A percentile compares a stretch with the other conserved stretches of the same genome.
Conservation (phyloP, 83 land plant genomes). For the Larix sibirica region DNA sequence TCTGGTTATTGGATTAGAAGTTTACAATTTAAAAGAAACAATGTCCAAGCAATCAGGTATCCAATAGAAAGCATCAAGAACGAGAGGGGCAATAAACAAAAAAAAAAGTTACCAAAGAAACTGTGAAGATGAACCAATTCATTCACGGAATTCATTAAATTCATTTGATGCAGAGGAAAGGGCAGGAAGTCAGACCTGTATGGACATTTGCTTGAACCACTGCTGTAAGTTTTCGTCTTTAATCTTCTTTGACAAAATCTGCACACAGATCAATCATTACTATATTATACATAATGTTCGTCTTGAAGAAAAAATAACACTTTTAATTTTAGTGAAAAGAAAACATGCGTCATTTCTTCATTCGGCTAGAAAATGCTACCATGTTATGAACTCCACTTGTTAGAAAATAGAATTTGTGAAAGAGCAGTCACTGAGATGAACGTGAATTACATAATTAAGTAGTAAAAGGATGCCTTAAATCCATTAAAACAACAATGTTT, state of each 20-base stretch:
- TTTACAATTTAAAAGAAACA: background rate
- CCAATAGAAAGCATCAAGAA: background rate
- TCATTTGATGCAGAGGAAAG: background rate
- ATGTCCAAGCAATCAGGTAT: no score
- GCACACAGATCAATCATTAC: background rate
- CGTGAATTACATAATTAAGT: no score
- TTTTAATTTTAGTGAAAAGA: background rate
- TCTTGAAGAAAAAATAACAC: background rate
- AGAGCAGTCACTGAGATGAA: no score
- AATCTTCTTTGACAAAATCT: slow-evolving; percentile 20
- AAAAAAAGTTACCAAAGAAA: no score
- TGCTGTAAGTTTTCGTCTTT: slow-evolving; percentile 27
- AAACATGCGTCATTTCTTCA: background rate
- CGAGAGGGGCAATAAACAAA: background rate
- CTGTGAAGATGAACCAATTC: background rate
- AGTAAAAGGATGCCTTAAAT: no score
- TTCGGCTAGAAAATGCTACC: background rate
- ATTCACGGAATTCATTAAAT: background rate
- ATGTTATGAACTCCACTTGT: background rate
- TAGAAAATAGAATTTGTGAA: no score
- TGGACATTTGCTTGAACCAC: slow-evolving; percentile 26
- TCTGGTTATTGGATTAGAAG: background rate
- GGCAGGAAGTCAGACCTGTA: slow-evolving; percentile 5
- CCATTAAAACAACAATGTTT: no score
- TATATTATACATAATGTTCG: background rate